Evolutionary conservation across 352 stramenopile genomes (phyloP).

Genomic region (Phytophthora lateralis): DNA sequence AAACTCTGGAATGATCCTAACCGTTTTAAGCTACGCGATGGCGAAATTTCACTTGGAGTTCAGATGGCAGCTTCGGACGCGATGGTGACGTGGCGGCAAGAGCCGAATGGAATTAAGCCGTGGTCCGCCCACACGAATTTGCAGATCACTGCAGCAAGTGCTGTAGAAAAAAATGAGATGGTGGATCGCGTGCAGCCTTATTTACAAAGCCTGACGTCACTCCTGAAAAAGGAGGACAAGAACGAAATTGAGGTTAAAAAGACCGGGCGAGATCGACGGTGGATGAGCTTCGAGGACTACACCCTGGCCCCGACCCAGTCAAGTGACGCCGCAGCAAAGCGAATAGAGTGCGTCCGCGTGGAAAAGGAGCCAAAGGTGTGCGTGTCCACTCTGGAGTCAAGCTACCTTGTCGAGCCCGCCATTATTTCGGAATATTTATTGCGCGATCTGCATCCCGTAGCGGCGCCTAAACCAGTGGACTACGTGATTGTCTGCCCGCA

Average conservation of each 20-base stretch:
- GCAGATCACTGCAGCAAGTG: conserved; percentile 28
- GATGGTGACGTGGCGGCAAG: conserved; percentile 50
- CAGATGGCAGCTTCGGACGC: conserved; percentile 55
- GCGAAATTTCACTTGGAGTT: conserved; percentile 56
- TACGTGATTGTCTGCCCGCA: conserved; percentile 78
- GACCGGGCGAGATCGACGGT: conserved; percentile 29
- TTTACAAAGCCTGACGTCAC: conserved; percentile 40
- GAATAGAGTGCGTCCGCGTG: conserved; percentile 33
- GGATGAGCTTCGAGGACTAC: conserved; percentile 56
- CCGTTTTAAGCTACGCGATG: conserved; percentile 33
- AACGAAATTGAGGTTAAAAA: conserved; percentile 31
- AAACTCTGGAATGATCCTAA: conserved; percentile 14
- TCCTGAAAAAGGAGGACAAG: conserved; percentile 37
- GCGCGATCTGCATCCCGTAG: conserved; percentile 69
- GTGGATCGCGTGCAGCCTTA: conserved; percentile 44
- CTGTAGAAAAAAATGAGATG: conserved; percentile 41
- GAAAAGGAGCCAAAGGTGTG: conserved; percentile 47
- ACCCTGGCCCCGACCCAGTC: conserved; percentile 17
- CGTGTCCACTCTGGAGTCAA: conserved; percentile 59
- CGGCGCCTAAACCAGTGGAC: conserved; percentile 66
- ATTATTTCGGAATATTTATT: conserved; percentile 81
- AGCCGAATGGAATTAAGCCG: conserved; percentile 26
- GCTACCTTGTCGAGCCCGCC: conserved; percentile 54
- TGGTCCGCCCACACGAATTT: conserved; percentile 37
- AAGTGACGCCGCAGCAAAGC: conserved; percentile 15